Percentiles rank a stretch among this genome's conserved stretches.
These are phyloP conservation scores for Adansonia rubrostipa DNA, from an alignment of 441 rosid genomes.

Conservation along the genomic window DNA sequence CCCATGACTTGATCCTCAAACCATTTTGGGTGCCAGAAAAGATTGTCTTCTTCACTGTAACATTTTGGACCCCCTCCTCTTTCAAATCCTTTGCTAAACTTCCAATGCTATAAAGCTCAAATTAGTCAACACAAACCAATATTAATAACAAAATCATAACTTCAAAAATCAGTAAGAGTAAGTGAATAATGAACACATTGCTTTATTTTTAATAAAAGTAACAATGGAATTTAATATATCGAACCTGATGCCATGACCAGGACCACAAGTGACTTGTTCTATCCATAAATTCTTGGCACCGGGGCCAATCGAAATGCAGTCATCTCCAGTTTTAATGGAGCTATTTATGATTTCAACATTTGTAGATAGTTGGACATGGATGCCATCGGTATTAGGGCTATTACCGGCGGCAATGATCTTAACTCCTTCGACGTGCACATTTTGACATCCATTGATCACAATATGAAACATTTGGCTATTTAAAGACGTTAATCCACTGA, in stretches of 20 bases:
- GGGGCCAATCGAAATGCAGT: conserved; percentile 29
- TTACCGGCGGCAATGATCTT: conserved; percentile 36
- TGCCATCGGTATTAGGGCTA: conserved; percentile 55
- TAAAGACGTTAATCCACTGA: conserved; percentile 44
- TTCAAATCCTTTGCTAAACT: conserved; percentile 44
- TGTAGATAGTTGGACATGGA: conserved; percentile 45
- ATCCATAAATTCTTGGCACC: conserved; percentile 51
- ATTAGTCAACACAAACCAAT: neutral
- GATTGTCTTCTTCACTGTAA: conserved; percentile 33
- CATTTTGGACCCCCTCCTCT: conserved; percentile 65
- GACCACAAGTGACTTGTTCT: conserved; percentile 46
- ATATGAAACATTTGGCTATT: conserved; percentile 55
- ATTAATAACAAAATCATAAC: neutral
- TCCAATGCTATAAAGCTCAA: conserved; percentile 32
- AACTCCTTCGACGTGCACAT: conserved; percentile 42
- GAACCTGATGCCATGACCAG: conserved; percentile 62
- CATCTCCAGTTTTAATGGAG: conserved; percentile 52
- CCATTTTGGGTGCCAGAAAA: conserved; percentile 53
- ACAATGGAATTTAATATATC: neutral
- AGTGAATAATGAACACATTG: neutral
- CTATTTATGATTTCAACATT: conserved; percentile 38
- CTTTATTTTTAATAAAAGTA: neutral
- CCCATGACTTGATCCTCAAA: conserved; percentile 58
- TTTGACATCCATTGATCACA: conserved; percentile 43
- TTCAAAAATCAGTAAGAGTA: neutral